Evolutionary conservation across 306 rosid species (phyloP).

Genomic region (Prunus armeniaca): DNA sequence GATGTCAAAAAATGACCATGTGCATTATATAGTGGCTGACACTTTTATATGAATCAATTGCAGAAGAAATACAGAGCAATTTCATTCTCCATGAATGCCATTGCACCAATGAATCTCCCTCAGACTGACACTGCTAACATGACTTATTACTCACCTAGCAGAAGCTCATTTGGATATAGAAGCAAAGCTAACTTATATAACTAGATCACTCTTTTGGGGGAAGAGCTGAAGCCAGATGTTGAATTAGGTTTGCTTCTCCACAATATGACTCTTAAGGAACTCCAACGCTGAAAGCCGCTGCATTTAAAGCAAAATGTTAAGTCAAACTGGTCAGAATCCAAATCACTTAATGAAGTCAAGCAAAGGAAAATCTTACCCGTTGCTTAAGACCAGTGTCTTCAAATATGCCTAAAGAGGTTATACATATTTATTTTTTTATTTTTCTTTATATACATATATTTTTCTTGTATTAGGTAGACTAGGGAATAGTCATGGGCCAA

Average conservation of each 20-base stretch:
- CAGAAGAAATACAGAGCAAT: not conserved
- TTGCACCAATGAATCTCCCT: slow-evolving; percentile 1
- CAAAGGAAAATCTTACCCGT: too few species aligned
- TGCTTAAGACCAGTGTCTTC: too few species aligned
- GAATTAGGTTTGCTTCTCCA: slow-evolving; percentile 46
- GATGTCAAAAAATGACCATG: not conserved
- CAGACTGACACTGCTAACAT: slow-evolving; percentile 1
- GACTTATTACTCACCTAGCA: not conserved
- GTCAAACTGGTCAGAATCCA: not conserved
- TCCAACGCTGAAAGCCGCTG: slow-evolving; percentile 73
- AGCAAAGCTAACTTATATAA: not conserved
- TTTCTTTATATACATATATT: too few species aligned
- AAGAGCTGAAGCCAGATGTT: slow-evolving; percentile 24
- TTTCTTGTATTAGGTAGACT: too few species aligned
- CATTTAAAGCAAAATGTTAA: slow-evolving; percentile 3
- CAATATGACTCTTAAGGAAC: slow-evolving; percentile 61
- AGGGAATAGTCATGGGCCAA: too few species aligned
- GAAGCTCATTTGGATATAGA: not conserved
- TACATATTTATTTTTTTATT: too few species aligned
- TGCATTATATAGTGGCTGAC: not conserved
- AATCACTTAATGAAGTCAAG: slow-evolving; percentile 1
- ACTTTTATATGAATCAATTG: slow-evolving; percentile 4
- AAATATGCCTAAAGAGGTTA: too few species aligned
- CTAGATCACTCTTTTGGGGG: not conserved
- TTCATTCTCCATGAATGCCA: not conserved